Conservation (phyloP, 2,329 filamentous ascomycete species). For the Dactylellina leptospora region DNA sequence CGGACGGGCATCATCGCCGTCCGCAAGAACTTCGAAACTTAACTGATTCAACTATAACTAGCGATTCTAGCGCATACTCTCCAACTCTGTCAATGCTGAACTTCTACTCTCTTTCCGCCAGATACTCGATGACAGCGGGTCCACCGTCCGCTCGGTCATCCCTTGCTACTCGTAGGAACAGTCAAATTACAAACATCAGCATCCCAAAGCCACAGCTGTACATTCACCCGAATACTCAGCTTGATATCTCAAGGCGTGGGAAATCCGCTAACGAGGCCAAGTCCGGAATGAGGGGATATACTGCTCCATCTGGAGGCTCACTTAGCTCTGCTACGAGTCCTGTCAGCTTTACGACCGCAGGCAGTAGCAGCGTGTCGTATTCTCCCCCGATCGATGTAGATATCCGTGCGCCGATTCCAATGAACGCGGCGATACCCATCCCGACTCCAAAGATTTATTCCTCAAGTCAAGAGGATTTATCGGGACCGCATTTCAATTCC, state of each 20-base stretch:
- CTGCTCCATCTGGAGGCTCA: conserved; percentile 5
- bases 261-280: background rate
- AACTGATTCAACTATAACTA: conserved; percentile 5
- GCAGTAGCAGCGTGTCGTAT: conserved; percentile 32
- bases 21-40: conserved; percentile 15
- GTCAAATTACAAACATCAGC: conserved; percentile 34
- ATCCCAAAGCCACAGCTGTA: conserved; percentile 48
- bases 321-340: conserved; percentile 43
- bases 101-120: conserved; percentile 34
- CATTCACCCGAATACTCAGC: conserved; percentile 40
- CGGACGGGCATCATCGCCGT: background rate
- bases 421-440: conserved; percentile 28
- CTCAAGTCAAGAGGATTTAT: conserved; percentile 41
- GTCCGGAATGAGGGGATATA: background rate
- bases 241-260: conserved; percentile 7
- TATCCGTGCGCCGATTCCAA: conserved; percentile 21
- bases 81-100: conserved; percentile 51
- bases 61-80: conserved; percentile 24
- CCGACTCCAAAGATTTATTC: conserved; percentile 49
- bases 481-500: conserved; percentile 15
- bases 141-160: conserved; percentile 35
- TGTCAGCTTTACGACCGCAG: conserved; percentile 43
- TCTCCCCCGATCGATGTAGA: conserved; percentile 12
- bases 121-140: conserved; percentile 35
- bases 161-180: conserved; percentile 36